Evolutionary conservation across 495 filamentous ascomycete genomes (phyloP).

Genomic region (Margaritispora aquatica): DNA sequence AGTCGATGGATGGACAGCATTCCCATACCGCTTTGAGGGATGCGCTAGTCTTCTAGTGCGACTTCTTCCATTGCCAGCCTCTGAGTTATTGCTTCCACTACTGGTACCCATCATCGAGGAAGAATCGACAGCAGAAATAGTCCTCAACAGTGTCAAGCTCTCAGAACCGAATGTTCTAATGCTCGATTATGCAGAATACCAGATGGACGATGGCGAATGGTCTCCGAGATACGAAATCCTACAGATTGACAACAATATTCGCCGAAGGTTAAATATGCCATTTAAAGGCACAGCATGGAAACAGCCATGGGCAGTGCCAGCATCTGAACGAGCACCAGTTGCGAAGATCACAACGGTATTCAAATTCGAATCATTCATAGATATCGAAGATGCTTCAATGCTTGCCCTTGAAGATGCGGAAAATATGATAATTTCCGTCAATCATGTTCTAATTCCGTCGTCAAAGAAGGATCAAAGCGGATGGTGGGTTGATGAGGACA

Average conservation of each 20-base stretch:
- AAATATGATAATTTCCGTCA: conserved; percentile 7
- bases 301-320: conserved; percentile 22
- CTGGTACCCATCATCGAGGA: not conserved
- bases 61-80: conserved; percentile 5
- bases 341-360: conserved; percentile 6
- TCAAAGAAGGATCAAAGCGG: not conserved
- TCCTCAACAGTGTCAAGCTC: conserved; percentile 10
- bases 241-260: conserved; percentile 23
- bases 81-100: not conserved
- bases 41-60: conserved; percentile 19
- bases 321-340: conserved; percentile 6
- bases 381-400: not conserved
- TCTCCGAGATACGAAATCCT: conserved; percentile 13
- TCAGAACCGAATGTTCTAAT: conserved; percentile 25
- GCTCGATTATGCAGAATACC: conserved; percentile 22
- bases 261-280: conserved; percentile 12
- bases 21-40: conserved; percentile 20
- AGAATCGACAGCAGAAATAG: not conserved
- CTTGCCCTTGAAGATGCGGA: conserved; percentile 21
- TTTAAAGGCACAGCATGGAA: conserved; percentile 13
- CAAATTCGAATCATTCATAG: conserved; percentile 6
- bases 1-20: conserved; percentile 16
- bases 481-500: conserved; percentile 26
- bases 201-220: conserved; percentile 19
- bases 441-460: conserved; percentile 1